Base-by-base conservation (phyloP, 371 early-diverging fungal genomes). In the Syncephalastrum sp. region DNA sequence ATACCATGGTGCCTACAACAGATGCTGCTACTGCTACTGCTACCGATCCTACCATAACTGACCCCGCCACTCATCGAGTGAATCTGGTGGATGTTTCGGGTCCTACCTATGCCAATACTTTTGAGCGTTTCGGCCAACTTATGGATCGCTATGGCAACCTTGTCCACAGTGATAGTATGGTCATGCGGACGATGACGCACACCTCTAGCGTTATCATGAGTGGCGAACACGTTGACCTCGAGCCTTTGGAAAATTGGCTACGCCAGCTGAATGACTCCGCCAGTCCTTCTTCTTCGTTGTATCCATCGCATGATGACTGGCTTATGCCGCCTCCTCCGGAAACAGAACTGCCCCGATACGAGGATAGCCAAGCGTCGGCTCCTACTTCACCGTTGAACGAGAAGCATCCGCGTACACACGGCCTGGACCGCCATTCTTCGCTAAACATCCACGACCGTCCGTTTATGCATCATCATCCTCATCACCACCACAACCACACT, bases 121-220 rank as follows among this genome's bases (percentile, higher is more conserved):
- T 58, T 42, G 46, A 51, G 27, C 58, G 47, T 14, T 42, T 58
- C 6, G 58, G 58, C 8, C 16, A 58, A 24, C 17, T 58, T 5
- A 50, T 58, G 51, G 58, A 58, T 23, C 42, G 50, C 0, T 60
- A 50, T 45, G 24, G 33, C 14, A 49, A 49, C 3, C 33, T 51
- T 14, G 54, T 60, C 16, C 53, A 54, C 27, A 47, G 50, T 21
- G 46, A 60, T 43, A 19, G 47, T 17, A 43, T 42, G 42, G 50
- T 54, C 53, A 60, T 47, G 43, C 53, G 54, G 7, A 38, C 50
- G 3, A 60, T 60, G 54, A 41, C 47, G 38, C 59, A 59, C n/a
- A 52, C 52, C 47, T 51, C 59, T 1, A 59, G 52, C 41, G 52
- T 44, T 10, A 59, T 52, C 21, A 45, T 47, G 5, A 59, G 29